phyloP scores from a whole-genome alignment of 2,329 filamentous ascomycete species.

The Fusarium hainanense region DNA sequence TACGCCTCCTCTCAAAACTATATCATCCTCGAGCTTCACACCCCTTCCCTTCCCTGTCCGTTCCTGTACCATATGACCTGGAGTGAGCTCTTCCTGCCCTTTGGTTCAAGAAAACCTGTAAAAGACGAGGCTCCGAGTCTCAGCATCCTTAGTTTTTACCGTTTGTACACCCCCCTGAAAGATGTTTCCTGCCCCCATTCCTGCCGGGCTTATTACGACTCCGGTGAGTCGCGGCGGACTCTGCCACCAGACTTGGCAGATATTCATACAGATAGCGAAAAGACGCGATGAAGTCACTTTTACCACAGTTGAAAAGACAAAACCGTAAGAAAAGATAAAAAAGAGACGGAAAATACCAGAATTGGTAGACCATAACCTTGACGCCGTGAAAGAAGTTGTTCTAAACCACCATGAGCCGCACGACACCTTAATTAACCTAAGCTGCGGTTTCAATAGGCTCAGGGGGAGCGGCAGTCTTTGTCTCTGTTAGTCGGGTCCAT shows the following conservation, averaged over 20 bases:
- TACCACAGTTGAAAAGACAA: constrained; percentile 34
- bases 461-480: constrained; percentile 45
- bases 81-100: constrained; percentile 26
- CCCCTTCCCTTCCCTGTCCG: constrained; percentile 27
- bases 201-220: constrained; percentile 26
- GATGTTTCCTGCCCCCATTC: constrained; percentile 24
- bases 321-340: constrained; percentile 23
- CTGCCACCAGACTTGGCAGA: constrained; percentile 37
- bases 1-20: constrained; percentile 36
- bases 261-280: constrained; percentile 47
- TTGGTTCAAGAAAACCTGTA: constrained; percentile 9
- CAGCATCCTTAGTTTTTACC: constrained; percentile 27
- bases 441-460: constrained; percentile 54
- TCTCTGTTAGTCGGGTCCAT: constrained; percentile 18
- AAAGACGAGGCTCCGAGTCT: constrained; percentile 12
- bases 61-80: constrained; percentile 18
- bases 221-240: constrained; percentile 26
- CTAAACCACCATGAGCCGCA: constrained; percentile 38
- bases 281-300: constrained; percentile 43
- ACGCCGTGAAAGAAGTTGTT: constrained; percentile 44
- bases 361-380: constrained; percentile 44
- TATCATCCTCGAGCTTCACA: constrained; percentile 36
- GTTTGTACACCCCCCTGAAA: constrained; percentile 41
- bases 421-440: constrained; percentile 39
- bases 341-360: constrained; percentile 40